Evolutionary conservation across 2,329 filamentous ascomycete species (phyloP).

Genomic region (Diaporthe citri): DNA sequence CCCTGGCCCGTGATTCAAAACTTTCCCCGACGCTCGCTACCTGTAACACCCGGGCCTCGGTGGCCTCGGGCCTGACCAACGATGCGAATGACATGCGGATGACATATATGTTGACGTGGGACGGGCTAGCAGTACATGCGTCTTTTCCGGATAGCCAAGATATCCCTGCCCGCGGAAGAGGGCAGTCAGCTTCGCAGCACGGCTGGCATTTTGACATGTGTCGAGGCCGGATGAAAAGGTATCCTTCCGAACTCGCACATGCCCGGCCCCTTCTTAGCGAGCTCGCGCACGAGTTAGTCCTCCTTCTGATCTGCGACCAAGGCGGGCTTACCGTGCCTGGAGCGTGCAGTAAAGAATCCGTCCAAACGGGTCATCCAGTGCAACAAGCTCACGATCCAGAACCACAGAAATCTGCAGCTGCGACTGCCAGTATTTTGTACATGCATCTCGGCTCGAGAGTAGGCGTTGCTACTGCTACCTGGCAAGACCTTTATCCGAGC

Average conservation of each 20-base stretch:
- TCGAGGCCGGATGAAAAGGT: constrained; percentile 4
- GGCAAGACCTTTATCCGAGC: not conserved
- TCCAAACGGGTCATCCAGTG: not conserved
- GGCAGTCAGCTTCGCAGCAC: constrained; percentile 7
- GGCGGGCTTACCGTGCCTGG: not conserved
- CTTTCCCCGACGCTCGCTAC: not conserved
- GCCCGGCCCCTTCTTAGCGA: not conserved
- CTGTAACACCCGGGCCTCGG: constrained; percentile 14
- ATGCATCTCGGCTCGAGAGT: not conserved
- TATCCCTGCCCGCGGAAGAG: constrained; percentile 17
- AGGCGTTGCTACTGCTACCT: not conserved
- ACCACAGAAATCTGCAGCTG: not conserved
- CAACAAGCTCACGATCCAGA: not conserved
- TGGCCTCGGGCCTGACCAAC: constrained; percentile 15
- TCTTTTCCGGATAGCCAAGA: not conserved
- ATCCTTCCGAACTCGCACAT: not conserved
- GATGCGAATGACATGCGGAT: not conserved
- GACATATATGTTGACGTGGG: constrained; percentile 7
- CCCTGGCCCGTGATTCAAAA: not conserved
- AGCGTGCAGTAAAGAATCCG: not conserved
- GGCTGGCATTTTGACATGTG: not conserved
- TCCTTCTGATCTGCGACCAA: not conserved
- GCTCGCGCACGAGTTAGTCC: not conserved
- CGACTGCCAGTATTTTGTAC: not conserved
- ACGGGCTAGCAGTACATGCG: constrained; percentile 8